These are phyloP conservation scores for Chenopodium suecicum DNA, from an alignment of 148 eudicot genomes.

Conservation along the genomic window DNA sequence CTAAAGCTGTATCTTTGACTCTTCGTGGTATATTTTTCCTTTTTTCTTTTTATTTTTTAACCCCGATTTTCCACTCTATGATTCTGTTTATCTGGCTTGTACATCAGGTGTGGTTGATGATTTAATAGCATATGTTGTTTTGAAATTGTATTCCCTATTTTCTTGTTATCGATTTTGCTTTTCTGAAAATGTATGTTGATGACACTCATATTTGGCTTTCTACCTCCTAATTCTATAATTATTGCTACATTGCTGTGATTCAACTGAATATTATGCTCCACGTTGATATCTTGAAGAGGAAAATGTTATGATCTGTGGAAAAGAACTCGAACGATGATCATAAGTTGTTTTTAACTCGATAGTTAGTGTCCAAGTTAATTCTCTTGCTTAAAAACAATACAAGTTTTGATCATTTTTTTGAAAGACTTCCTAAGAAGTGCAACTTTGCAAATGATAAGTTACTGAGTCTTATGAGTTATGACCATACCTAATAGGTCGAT, in stretches of 20 bases:
- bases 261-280: not conserved
- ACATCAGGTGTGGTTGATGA: conserved; percentile 1
- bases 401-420: too few relatives aligned
- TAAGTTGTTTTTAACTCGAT: too few relatives aligned
- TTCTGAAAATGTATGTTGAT: not conserved
- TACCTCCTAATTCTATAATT: not conserved
- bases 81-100: conserved; percentile 11
- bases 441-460: too few relatives aligned
- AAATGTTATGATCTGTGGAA: too few relatives aligned
- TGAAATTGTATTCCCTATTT: conserved; percentile 3
- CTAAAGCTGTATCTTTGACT: conserved; percentile 10
- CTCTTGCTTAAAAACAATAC: too few relatives aligned
- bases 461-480: too few relatives aligned
- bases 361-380: too few relatives aligned
- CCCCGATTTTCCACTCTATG: not conserved
- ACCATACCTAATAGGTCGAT: too few relatives aligned
- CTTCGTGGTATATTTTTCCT: not conserved
- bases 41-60: not conserved
- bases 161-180: not conserved
- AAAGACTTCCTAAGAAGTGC: too few relatives aligned
- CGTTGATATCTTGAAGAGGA: not conserved
- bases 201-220: not conserved
- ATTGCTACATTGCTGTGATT: not conserved
- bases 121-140: conserved; percentile 1
- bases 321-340: not conserved